phyloP scores from a whole-genome alignment of 2,329 filamentous ascomycete species.

The Alternaria arbusti region DNA sequence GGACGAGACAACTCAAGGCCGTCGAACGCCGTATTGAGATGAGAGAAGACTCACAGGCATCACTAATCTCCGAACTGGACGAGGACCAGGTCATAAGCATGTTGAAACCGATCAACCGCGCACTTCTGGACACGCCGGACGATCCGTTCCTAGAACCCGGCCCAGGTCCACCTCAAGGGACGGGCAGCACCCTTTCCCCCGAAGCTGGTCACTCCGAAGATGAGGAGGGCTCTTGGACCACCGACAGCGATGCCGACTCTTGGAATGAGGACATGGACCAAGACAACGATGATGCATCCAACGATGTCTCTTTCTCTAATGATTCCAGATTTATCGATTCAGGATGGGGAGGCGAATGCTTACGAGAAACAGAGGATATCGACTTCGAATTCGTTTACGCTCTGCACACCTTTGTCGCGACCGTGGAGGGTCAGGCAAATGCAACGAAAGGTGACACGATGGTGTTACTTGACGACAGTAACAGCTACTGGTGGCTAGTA shows the following conservation, averaged over 20 bases:
- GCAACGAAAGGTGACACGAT: conserved; percentile 98
- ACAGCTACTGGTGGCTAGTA: conserved; percentile 99
- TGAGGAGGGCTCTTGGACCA: conserved; percentile 42
- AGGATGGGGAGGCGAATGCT: conserved; percentile 80
- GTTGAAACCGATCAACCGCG: conserved; percentile 52
- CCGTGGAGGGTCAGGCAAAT: conserved; percentile 97
- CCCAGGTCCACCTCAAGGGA: conserved; percentile 2
- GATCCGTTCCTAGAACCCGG: conserved; percentile 19
- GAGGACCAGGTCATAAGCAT: conserved; percentile 47
- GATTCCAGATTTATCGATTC: conserved; percentile 71
- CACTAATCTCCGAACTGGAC: conserved; percentile 40
- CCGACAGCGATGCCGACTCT: conserved; percentile 48
- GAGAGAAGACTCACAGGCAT: conserved; percentile 40
- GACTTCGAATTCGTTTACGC: conserved; percentile 99
- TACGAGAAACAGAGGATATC: conserved; percentile 95
- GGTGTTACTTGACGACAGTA: conserved; percentile 97
- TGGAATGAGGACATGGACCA: conserved; percentile 43
- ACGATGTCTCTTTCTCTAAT: conserved; percentile 63
- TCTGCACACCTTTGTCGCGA: conserved; percentile 95
- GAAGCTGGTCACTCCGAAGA: conserved; percentile 9
- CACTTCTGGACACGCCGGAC: conserved; percentile 29
- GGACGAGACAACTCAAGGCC: conserved; percentile 20
- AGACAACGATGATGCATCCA: conserved; percentile 63
- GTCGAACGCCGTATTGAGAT: conserved; percentile 31
- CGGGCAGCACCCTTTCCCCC: conserved; percentile 19